Percentiles rank a stretch among this genome's conserved stretches.
Conservation (phyloP, 441 rosid species). For the Gossypium trilobum region DNA sequence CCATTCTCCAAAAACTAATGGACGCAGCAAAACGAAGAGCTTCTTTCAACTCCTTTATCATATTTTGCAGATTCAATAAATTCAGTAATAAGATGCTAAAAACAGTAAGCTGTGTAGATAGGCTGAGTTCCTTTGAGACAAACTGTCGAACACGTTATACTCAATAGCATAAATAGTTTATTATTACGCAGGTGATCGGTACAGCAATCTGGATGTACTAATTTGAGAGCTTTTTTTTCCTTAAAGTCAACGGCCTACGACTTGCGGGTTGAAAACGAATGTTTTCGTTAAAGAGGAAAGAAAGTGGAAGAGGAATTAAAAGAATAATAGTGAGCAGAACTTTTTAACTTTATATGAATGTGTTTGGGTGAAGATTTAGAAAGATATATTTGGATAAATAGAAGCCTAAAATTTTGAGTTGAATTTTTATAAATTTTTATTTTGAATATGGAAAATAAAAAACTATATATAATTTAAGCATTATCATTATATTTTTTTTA, state of each 20-base stretch:
- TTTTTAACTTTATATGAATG: no score
- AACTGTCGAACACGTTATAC: slow-evolving; percentile 5
- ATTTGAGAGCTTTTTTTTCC: not conserved
- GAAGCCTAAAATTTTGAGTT: no score
- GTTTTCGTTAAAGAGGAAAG: not conserved
- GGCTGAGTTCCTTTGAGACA: not conserved
- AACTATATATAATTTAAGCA: no score
- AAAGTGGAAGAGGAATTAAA: no score
- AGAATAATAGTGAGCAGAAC: no score
- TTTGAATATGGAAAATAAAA: no score
- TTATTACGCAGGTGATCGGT: no score
- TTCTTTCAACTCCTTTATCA: slow-evolving; percentile 28
- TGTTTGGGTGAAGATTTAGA: no score
- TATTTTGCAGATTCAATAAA: slow-evolving; percentile 2
- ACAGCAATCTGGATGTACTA: no score
- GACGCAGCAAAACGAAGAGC: slow-evolving; percentile 39
- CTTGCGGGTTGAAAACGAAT: not conserved
- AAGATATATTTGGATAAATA: no score
- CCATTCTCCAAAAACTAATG: slow-evolving; percentile 66
- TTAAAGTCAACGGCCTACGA: not conserved
- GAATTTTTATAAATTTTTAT: no score
- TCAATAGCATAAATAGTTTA: not conserved
- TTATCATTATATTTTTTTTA: no score
- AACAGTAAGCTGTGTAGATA: not conserved
- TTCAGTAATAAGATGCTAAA: not conserved